Conservation (phyloP, 176 grass and related monocot species). For the Cenchrus purpureus region DNA sequence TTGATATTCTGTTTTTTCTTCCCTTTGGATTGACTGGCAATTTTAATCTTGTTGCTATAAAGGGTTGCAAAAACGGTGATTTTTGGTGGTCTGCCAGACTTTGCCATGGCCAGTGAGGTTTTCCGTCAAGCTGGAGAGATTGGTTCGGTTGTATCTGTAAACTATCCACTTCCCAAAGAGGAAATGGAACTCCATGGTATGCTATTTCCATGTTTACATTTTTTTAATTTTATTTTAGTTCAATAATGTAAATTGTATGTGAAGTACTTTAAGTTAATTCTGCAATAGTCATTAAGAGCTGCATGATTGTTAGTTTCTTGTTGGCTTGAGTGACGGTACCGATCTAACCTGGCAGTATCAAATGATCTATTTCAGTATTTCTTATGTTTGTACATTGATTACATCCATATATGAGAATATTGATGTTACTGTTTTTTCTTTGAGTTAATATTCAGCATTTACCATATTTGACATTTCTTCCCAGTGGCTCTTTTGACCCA, state of each 20-base stretch:
- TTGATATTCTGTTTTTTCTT: conserved; percentile 13
- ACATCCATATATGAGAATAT: background rate
- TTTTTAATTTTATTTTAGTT: background rate
- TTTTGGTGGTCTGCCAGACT: conserved; percentile 73
- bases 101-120: conserved; percentile 71
- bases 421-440: conserved; percentile 5
- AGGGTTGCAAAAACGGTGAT: conserved; percentile 94
- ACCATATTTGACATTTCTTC: background rate
- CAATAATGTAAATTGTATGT: conserved; percentile 14
- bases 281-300: conserved; percentile 14
- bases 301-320: background rate
- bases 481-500: background rate
- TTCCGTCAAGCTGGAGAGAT: conserved; percentile 74
- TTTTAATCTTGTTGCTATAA: conserved; percentile 16
- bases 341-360: background rate
- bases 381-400: conserved; percentile 3
- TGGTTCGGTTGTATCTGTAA: conserved; percentile 76
- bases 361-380: background rate
- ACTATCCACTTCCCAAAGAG: conserved; percentile 78
- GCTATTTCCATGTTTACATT: conserved; percentile 16
- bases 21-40: background rate
- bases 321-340: conserved; percentile 20
- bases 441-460: background rate
- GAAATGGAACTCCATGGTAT: conserved; percentile 81
- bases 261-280: conserved; percentile 16